Conservation (phyloP, 345 rosid species). For the Ailanthus altissimus region DNA sequence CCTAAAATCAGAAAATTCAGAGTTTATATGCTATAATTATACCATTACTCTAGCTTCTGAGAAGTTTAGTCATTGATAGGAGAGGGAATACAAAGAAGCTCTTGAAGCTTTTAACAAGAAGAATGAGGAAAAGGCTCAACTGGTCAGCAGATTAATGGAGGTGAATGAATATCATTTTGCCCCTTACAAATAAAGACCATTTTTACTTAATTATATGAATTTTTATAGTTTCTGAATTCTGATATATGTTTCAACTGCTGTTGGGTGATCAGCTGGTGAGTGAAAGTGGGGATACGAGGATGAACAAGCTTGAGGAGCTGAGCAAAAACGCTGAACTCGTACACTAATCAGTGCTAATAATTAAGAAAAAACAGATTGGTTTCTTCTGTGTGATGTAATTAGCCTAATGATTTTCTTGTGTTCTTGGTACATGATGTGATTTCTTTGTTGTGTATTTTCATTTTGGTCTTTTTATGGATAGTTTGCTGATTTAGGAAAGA, state of each 20-base stretch:
- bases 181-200: too few species aligned
- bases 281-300: conserved; percentile 78
- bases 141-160: conserved; percentile 80
- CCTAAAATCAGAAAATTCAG: background rate
- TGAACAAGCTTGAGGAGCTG: conserved; percentile 91
- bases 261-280: conserved; percentile 55
- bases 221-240: too few species aligned
- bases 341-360: conserved; percentile 14
- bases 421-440: background rate
- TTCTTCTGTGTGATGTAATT: conserved; percentile 29
- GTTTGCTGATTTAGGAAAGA: conserved; percentile 24
- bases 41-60: background rate
- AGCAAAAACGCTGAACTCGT: conserved; percentile 63
- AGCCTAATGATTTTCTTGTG: conserved; percentile 19
- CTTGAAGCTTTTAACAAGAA: conserved; percentile 85
- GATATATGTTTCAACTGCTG: background rate
- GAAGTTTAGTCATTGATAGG: conserved; percentile 41
- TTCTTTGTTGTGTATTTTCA: background rate
- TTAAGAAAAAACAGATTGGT: conserved; percentile 16
- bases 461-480: background rate
- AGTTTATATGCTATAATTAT: background rate
- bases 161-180: conserved; percentile 36
- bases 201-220: too few species aligned
- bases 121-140: conserved; percentile 76
- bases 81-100: conserved; percentile 86